phyloP scores from a whole-genome alignment of 2,329 filamentous ascomycete species.

The Reticulascus tulasneorum region DNA sequence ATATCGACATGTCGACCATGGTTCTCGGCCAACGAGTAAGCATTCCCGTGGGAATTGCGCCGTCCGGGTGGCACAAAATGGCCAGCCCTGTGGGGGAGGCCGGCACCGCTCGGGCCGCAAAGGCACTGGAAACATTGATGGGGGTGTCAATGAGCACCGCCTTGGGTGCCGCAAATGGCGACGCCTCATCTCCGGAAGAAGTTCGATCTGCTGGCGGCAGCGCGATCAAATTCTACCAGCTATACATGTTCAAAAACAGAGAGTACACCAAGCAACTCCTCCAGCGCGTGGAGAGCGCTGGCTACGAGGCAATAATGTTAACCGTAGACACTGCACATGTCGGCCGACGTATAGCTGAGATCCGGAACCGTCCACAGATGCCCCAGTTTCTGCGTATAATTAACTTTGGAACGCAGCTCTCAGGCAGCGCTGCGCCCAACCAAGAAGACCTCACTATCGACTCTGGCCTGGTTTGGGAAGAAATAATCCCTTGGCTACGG shows the following conservation, averaged over 20 bases:
- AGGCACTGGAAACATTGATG: constrained; percentile 18
- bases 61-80: constrained; percentile 24
- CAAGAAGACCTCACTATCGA: constrained; percentile 13
- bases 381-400: too few species aligned
- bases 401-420: too few species aligned
- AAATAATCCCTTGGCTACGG: constrained; percentile 18
- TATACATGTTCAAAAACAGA: constrained; percentile 17
- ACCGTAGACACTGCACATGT: constrained; percentile 35
- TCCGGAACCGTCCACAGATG: too few species aligned
- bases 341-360: constrained; percentile 49
- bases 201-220: constrained; percentile 13
- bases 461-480: constrained; percentile 17
- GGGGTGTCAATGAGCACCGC: constrained; percentile 23
- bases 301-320: constrained; percentile 23
- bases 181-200: constrained; percentile 23
- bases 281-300: constrained; percentile 20
- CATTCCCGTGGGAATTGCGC: constrained; percentile 25
- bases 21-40: constrained; percentile 12
- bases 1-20: constrained; percentile 14
- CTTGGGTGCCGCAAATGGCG: constrained; percentile 21
- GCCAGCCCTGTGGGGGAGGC: constrained; percentile 23
- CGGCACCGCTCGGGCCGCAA: constrained; percentile 21
- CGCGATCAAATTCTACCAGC: constrained; percentile 19
- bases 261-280: constrained; percentile 18
- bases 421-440: constrained; percentile 16